Base-by-base conservation (phyloP, 2,329 filamentous ascomycete species). In the Apiospora malaysiana region DNA sequence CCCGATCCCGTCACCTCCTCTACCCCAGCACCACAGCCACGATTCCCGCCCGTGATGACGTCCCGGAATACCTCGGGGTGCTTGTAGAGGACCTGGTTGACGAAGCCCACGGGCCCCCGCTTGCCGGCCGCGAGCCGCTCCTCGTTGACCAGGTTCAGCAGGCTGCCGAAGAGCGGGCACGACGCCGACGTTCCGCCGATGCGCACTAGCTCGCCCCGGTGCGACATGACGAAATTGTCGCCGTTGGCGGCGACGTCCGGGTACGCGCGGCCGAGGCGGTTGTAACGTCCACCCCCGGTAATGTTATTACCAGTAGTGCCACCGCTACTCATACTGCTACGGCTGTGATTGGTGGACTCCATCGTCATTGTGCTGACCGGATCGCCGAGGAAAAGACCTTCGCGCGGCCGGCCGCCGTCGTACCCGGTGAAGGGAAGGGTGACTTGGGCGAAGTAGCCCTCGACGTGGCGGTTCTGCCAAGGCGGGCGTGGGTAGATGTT, bases 161-260 rank as follows among this genome's bases (percentile, higher is more conserved):
- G n/a, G 0, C 83, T 78, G 0, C 82, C 85, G 73, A 85, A 84
- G 1, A 86, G 83, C 0, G 87, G 87, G 43, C 84, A 77, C 2
- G 83, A 83, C 9, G 86, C 85, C 68, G 83, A 86, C 5, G 87
- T 89, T 16, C 87, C 87, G 37, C 83, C 85, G 32, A 87, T 81
- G 3, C 82, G 76, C 27, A 76, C 71, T 68, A 81, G 75, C n/a
- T 75, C 70, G 5, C 80, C 81, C n/a, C 79, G 75, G 68, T 79
- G 79, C 68, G 80, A 77, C 6, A 80, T 74, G 18, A 79, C 76
- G 63, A 79, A 80, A 68, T 77, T 75, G 69, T 80, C 83, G 18
- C 81, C 85, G 47, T 81, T 81, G 0, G 85, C 85, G 0, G 84
- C 78, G 12, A 88, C 82, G 71, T 87, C 85, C 0, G 86, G 86